phyloP scores from a whole-genome alignment of 202 grass and related monocot genomes.

The Cymbopogon flexuosus region DNA sequence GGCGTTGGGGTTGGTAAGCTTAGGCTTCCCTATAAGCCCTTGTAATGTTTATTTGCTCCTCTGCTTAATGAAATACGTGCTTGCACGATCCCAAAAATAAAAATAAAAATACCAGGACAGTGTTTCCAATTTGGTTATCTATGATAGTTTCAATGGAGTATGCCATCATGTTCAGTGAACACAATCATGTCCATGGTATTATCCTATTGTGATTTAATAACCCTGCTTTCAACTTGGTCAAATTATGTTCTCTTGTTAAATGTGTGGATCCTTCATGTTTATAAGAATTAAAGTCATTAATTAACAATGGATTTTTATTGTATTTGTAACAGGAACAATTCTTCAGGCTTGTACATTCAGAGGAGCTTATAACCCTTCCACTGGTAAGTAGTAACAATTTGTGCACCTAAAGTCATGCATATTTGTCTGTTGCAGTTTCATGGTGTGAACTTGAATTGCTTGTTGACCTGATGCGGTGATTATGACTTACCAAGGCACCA shows the following conservation, averaged over 20 bases:
- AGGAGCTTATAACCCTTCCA: background rate
- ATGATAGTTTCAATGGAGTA: background rate
- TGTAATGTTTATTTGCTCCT: too few relatives aligned
- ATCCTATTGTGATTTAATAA: background rate
- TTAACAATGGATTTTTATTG: background rate
- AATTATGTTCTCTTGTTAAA: conserved; percentile 9
- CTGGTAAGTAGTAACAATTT: background rate
- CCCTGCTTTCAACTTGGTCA: background rate
- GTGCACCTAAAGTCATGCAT: background rate
- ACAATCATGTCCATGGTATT: background rate
- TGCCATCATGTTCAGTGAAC: background rate
- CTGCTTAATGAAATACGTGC: too few relatives aligned
- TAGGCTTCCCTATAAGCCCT: too few relatives aligned
- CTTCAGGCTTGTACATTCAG: background rate
- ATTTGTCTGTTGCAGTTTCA: background rate
- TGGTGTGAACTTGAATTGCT: background rate
- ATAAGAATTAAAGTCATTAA: background rate
- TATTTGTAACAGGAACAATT: background rate
- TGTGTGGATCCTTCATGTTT: background rate
- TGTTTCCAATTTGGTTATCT: background rate
- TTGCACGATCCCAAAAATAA: too few relatives aligned
- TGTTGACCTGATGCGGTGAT: background rate
- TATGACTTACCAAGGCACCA: background rate
- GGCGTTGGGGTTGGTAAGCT: too few relatives aligned
- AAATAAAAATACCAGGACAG: background rate